phyloP scores from a whole-genome alignment of 2,329 filamentous ascomycete species.

The Apiospora pterosperma region DNA sequence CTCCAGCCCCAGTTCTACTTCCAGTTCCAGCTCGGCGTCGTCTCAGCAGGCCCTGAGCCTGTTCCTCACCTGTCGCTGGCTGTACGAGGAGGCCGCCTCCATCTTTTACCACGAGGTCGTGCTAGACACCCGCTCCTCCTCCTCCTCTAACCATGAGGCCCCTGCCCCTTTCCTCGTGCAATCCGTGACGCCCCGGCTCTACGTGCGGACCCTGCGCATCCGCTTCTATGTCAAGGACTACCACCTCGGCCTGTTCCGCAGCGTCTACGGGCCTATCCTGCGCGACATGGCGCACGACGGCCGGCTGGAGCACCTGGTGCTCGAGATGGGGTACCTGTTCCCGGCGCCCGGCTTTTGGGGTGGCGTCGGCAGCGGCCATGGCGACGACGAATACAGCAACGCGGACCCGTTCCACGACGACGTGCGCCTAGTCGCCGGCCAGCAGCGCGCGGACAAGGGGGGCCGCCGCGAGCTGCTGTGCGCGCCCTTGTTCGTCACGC shows the following conservation, averaged over 20 bases:
- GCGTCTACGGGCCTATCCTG: constrained; percentile 15
- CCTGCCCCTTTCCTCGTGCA: constrained; percentile 13
- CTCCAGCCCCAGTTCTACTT: not conserved
- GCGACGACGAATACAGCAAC: not conserved
- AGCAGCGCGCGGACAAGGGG: constrained; percentile 3
- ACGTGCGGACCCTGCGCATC: constrained; percentile 20
- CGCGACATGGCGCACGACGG: constrained; percentile 21
- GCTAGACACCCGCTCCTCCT: constrained; percentile 18
- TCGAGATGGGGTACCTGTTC: constrained; percentile 20
- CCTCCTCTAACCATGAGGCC: not conserved
- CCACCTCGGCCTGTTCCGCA: constrained; percentile 17
- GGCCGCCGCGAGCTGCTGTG: constrained; percentile 12
- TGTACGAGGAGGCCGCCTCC: constrained; percentile 23
- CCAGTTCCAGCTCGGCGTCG: constrained; percentile 5
- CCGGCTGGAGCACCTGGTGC: constrained; percentile 15
- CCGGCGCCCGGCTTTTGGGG: constrained; percentile 24
- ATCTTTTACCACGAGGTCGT: constrained; percentile 22
- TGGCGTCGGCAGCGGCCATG: not conserved
- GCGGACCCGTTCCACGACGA: constrained; percentile 12
- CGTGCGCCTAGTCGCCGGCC: constrained; percentile 6
- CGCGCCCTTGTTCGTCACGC: constrained; percentile 20
- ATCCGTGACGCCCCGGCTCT: constrained; percentile 18
- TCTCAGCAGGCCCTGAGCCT: constrained; percentile 15
- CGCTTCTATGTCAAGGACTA: constrained; percentile 16
- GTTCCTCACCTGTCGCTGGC: constrained; percentile 17